Evolutionary conservation across 345 rosid species (phyloP), one percentile per base, ranked within the genome.

Genomic region (Luvunga scandens): DNA sequence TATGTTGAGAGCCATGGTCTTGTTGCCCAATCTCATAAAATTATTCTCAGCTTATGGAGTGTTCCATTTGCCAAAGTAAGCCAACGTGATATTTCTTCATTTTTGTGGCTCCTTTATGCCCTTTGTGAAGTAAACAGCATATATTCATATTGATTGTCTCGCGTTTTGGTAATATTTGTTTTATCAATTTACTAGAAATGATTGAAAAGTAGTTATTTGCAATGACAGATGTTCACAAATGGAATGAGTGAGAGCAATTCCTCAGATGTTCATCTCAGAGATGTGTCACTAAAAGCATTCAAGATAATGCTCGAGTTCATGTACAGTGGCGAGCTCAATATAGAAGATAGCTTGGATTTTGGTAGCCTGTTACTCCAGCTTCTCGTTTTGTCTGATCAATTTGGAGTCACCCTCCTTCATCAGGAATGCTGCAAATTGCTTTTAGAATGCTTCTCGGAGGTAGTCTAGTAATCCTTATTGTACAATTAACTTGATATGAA

Each of bases 401-500:
- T 88, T 85, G 98, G 98, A 70, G 89, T 94, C 76, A 85, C 87
- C 76, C 85, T 86, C 27, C 98, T 94, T 79, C 93, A 94, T 88
- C 99, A 91, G 75, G 99, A 96, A 82, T 96, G 99, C 92, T 93
- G 94, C 95, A 94, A 93, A 86, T 78, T 85, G 79, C 89, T 96
- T 80, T 76, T 94, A 82, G 98, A 94, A 86, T 91, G 91, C 75
- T 92, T 96, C 72, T 87, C 93, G 7, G 98, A 96, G 98, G 99
- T 94, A 91, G 84, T 79, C 63, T 55, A 75, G 66, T 73, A 75
- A 79, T 72, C 83, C 42, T 75, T 82, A 59, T 70, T 73, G 64
- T 83, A 55, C 27, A 68, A 63, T 57, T 56, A 39, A 66, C 79
- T 68, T 61, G 27, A 63, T 82, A 66, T 73, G 67, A 59, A 9